A percentile compares a stretch with the other conserved stretches of the same genome.
Conservation (phyloP, 192 early-diverging fungal species). For the Backusella liffmaniae region DNA sequence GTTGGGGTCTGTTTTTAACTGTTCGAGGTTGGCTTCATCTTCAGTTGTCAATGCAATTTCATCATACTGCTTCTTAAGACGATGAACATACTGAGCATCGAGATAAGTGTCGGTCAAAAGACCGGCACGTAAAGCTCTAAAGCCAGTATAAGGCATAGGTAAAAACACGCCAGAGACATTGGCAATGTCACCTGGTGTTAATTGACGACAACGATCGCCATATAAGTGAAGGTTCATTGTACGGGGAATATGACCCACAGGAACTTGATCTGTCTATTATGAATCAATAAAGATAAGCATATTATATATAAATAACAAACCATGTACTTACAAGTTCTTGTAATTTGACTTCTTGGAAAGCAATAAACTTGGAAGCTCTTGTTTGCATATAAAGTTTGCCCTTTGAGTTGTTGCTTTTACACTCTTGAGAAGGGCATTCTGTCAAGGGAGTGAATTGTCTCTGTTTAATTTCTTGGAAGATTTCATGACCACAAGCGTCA, state of each 20-base stretch:
- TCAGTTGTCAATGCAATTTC: conserved; percentile 69
- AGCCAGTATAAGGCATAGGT: conserved; percentile 92
- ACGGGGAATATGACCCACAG: conserved; percentile 97
- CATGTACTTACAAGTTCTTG: conserved; percentile 79
- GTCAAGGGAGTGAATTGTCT: conserved; percentile 76
- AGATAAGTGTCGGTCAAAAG: conserved; percentile 94
- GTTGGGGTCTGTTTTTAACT: conserved; percentile 64
- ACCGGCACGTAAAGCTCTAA: conserved; percentile 84
- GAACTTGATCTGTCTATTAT: conserved; percentile 87
- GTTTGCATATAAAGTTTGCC: conserved; percentile 90
- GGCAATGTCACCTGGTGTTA: conserved; percentile 89
- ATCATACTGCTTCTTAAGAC: conserved; percentile 89
- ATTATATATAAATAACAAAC: background rate
- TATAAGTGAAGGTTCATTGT: conserved; percentile 91
- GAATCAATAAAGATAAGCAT: background rate
- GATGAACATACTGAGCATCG: conserved; percentile 83
- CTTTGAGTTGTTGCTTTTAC: conserved; percentile 74
- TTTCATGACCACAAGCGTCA: conserved; percentile 92
- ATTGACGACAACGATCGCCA: conserved; percentile 72
- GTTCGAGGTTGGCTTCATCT: conserved; percentile 50
- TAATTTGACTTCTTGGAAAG: conserved; percentile 95
- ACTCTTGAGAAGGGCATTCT: conserved; percentile 78
- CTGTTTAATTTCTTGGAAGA: conserved; percentile 88
- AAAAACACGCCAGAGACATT: conserved; percentile 85
- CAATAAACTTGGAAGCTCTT: conserved; percentile 86